Conservation (phyloP, 345 rosid genomes). For the Bruguiera sexangula region DNA sequence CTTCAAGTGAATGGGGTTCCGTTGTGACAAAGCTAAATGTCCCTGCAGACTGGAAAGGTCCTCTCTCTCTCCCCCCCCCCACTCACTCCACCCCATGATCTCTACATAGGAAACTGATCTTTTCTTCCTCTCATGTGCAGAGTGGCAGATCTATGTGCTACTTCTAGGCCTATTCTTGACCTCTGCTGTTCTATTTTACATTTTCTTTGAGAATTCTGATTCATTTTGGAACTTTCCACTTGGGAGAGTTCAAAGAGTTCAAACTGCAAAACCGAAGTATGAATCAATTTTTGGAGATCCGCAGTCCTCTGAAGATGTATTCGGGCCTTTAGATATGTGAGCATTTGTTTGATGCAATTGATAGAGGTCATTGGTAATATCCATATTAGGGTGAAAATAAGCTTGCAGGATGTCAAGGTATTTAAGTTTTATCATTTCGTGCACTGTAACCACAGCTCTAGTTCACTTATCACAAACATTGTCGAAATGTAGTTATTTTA, state of each 20-base stretch:
- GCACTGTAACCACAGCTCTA: not conserved
- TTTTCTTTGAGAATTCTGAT: conserved; percentile 81
- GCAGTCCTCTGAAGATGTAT: conserved; percentile 62
- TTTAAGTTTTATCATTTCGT: not conserved
- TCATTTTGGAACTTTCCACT: conserved; percentile 76
- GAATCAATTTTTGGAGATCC: conserved; percentile 48
- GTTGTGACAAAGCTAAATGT: conserved; percentile 75
- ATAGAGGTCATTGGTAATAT: not conserved
- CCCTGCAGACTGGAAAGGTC: conserved; percentile 96
- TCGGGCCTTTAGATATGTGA: conserved; percentile 65
- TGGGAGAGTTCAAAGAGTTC: conserved; percentile 53
- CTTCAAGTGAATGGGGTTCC: conserved; percentile 81
- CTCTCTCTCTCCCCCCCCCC: conserved; percentile 10
- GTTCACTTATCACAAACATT: not conserved
- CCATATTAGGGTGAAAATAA: not conserved
- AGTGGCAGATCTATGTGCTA: conserved; percentile 88
- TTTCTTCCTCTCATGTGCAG: conserved; percentile 36
- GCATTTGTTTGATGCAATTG: conserved; percentile 1
- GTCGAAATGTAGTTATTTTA: not conserved
- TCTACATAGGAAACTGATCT: not conserved
- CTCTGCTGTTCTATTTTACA: conserved; percentile 67
- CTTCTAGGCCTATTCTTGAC: conserved; percentile 76
- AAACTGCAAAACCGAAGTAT: conserved; percentile 50
- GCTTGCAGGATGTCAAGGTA: not conserved
- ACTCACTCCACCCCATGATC: not conserved